A percentile compares a stretch with the other conserved stretches of the same genome.
phyloP scores from a whole-genome alignment of 2,329 filamentous ascomycete species.

The Aspergillus ochraceus region DNA sequence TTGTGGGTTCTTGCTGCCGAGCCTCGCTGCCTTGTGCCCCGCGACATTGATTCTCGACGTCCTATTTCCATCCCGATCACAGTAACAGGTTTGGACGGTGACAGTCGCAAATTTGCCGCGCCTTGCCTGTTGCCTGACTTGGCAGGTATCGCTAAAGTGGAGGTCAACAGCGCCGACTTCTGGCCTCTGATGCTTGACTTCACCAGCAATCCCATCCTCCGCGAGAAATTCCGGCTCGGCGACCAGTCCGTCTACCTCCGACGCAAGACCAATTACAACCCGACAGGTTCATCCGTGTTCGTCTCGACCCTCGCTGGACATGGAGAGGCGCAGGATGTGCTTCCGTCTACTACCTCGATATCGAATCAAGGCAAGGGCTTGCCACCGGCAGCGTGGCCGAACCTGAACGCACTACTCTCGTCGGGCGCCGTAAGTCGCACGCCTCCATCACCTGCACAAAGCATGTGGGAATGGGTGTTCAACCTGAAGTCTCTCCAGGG shows the following conservation, averaged over 20 bases:
- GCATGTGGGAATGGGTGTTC: constrained; percentile 74
- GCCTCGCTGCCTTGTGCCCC: constrained; percentile 80
- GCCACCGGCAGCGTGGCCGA: constrained; percentile 24
- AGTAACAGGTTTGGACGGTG: constrained; percentile 57
- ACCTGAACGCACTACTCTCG: constrained; percentile 23
- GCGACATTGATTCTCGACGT: constrained; percentile 80
- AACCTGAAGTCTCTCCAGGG: constrained; percentile 55
- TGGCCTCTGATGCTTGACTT: constrained; percentile 85
- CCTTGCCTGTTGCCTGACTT: constrained; percentile 58
- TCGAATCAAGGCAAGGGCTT: constrained; percentile 26
- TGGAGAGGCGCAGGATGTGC: constrained; percentile 57
- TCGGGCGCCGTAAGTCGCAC: constrained; percentile 19
- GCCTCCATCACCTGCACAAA: constrained; percentile 33
- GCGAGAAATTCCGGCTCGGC: constrained; percentile 60
- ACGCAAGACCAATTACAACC: constrained; percentile 66
- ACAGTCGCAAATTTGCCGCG: constrained; percentile 42
- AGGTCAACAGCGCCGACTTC: constrained; percentile 57
- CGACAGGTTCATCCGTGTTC: constrained; percentile 62
- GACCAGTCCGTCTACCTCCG: constrained; percentile 75
- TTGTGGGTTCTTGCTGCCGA: constrained; percentile 96
- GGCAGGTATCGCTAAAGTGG: constrained; percentile 38
- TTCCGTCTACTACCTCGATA: constrained; percentile 28
- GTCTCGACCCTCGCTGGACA: constrained; percentile 72
- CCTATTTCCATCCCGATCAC: constrained; percentile 73
- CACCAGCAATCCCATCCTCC: constrained; percentile 59